These are phyloP conservation scores for Dryadomyces quercivorus DNA, from an alignment of 2,329 filamentous ascomycete species.

Conservation along the genomic window DNA sequence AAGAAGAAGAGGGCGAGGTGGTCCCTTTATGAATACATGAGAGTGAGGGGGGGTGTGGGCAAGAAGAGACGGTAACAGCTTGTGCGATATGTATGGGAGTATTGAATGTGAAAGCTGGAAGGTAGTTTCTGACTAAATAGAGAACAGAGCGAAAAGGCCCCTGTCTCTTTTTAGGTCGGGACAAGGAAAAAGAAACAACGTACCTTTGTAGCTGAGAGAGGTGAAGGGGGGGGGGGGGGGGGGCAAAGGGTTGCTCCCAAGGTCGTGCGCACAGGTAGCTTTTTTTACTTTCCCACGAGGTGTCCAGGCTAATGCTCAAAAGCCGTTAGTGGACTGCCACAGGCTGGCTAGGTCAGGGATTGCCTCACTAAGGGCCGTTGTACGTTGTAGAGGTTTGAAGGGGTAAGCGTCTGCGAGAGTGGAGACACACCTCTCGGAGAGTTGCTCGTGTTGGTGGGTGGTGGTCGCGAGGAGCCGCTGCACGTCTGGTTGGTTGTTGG, in stretches of 20 bases:
- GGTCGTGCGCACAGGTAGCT: conserved; percentile 10
- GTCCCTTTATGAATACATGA: conserved; percentile 9
- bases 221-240: conserved; percentile 6
- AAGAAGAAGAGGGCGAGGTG: conserved; percentile 1
- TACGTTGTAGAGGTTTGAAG: conserved; percentile 12
- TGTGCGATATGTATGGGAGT: not conserved
- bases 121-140: not conserved
- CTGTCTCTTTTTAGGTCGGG: not conserved
- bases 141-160: not conserved
- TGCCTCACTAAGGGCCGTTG: conserved; percentile 10
- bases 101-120: not conserved
- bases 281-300: not conserved
- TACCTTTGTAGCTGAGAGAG: not conserved
- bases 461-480: not conserved
- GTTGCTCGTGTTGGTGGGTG: conserved; percentile 3
- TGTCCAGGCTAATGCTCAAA: conserved; percentile 6
- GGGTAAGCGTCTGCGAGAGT: conserved; percentile 9
- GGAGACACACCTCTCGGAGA: not conserved
- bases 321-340: conserved; percentile 10
- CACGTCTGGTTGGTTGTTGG: not conserved
- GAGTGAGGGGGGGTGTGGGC: not conserved
- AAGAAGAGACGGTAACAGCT: not conserved
- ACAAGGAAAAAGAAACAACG: not conserved
- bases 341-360: conserved; percentile 11
- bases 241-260: too few species aligned